Conservation (phyloP, 768 basidiomycete species). For the Lentinula aciculospora region DNA sequence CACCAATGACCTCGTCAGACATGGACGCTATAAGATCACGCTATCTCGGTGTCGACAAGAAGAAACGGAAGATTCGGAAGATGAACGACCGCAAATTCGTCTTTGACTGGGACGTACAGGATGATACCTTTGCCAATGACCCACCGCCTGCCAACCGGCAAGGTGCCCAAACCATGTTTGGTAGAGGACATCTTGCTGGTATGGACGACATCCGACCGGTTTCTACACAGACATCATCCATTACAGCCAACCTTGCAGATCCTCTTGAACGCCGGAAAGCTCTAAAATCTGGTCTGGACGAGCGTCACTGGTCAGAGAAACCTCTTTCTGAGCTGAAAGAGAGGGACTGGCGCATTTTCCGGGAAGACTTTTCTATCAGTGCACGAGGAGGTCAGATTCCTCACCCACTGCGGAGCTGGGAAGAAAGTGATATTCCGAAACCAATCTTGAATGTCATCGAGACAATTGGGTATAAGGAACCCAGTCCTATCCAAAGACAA, state of each 20-base stretch:
- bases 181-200: conserved; percentile 75
- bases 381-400: conserved; percentile 93
- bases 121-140: conserved; percentile 85
- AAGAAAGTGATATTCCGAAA: conserved; percentile 78
- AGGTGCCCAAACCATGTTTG: conserved; percentile 86
- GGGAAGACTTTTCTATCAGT: conserved; percentile 96
- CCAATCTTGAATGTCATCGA: conserved; percentile 81
- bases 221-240: conserved; percentile 23
- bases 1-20: conserved; percentile 78
- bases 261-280: conserved; percentile 79
- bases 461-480: conserved; percentile 93
- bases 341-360: conserved; percentile 97
- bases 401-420: conserved; percentile 89
- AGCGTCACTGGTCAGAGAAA: conserved; percentile 98
- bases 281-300: conserved; percentile 78
- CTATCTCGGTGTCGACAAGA: conserved; percentile 91
- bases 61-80: conserved; percentile 91
- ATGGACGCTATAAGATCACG: conserved; percentile 82
- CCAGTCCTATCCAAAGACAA: conserved; percentile 94
- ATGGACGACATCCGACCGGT: conserved; percentile 64
- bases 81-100: conserved; percentile 96
- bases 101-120: conserved; percentile 98
- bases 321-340: conserved; percentile 91
- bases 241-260: conserved; percentile 61
- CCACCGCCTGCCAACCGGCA: conserved; percentile 72